Base-by-base conservation (phyloP, 2,329 filamentous ascomycete species). In the Fusarium sp. region DNA sequence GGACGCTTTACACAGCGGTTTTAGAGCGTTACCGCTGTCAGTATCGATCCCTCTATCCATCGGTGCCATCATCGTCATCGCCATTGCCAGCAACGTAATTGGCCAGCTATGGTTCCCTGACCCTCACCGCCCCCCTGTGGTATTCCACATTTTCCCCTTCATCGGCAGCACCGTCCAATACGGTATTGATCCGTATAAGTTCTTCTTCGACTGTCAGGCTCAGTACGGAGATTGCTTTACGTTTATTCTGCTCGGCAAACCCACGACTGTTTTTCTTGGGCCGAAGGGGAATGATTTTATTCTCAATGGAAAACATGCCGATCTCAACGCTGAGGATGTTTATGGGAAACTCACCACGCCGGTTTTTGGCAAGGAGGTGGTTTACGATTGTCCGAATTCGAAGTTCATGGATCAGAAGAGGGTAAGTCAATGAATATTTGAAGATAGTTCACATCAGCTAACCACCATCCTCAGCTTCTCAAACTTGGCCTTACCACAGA, bases 381-480 rank as follows among this genome's bases (percentile, higher is more conserved):
- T 96, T 26, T 96, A 96, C 77, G 93, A 96, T 77, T 96, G 93
- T 79, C 92, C 93, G 13, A 96, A 96, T 78, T 85, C 92, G 45
- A 95, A 96, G 79, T 86, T 97, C 71, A 96, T 97, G 93, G 93
- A 97, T 81, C 93, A 97, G 83, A 96, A 97, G 83, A 94, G 94
- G 86, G 92, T 93, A 79, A 2, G 35, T 10, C 5, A 6, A 11
- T 30, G 4, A 1, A 11, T 5, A 30, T 30, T 30, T 13, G 10
- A 11, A 30, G 28, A 30, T 11, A 2, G 9, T 11, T 30, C 5
- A 5, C 28, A 30, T 30, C 28, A 30, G 17, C 35, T 37, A 37
- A 37, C 9, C 3, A 8, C 1, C 5, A 19, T 37, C 47, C 37
- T 1, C 56, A 87, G 90, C 92, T 94, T 74, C 91, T 94, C 85